phyloP scores from a whole-genome alignment of 1,139 yeast species.

The Geotrichum australiense region DNA sequence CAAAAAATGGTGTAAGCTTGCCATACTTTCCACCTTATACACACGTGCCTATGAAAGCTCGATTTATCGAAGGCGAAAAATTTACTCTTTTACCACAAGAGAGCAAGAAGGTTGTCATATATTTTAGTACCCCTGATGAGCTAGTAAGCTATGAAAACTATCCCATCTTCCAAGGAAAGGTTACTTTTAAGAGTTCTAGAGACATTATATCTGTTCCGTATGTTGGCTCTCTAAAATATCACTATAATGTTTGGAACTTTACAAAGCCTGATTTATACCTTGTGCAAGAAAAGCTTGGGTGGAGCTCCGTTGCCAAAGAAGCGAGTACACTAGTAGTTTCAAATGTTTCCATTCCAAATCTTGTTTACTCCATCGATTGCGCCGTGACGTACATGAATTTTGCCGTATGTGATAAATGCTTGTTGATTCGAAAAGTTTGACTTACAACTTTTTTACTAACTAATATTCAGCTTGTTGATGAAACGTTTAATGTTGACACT shows the following conservation, averaged over 20 bases:
- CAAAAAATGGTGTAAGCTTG: neutral
- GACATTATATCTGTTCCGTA: constrained; percentile 22
- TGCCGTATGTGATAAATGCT: constrained; percentile 7
- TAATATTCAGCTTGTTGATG: constrained; percentile 10
- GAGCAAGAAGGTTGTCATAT: neutral
- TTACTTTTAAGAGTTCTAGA: constrained; percentile 19
- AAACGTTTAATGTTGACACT: constrained; percentile 4
- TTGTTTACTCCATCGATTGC: constrained; percentile 4
- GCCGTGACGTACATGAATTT: constrained; percentile 12
- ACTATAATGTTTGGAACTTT: constrained; percentile 4
- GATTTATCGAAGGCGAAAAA: neutral
- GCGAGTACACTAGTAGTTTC: constrained; percentile 5
- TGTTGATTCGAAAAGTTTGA: too few species aligned
- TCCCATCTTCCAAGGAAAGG: constrained; percentile 19
- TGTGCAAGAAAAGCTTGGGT: constrained; percentile 4
- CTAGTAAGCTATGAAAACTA: constrained; percentile 2
- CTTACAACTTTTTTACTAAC: neutral
- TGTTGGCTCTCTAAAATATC: constrained; percentile 17
- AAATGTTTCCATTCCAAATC: constrained; percentile 2
- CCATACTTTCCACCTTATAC: constrained; percentile 14
- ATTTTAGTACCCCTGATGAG: constrained; percentile 26
- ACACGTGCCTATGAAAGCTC: constrained; percentile 4
- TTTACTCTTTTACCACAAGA: constrained; percentile 5
- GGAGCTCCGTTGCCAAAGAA: constrained; percentile 4
- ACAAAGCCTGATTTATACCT: constrained; percentile 7